A percentile compares a stretch with the other conserved stretches of the same genome.
Evolutionary conservation across 1,284 basidiomycete species (phyloP).

Genomic region (Phaffia rhodozyma): DNA sequence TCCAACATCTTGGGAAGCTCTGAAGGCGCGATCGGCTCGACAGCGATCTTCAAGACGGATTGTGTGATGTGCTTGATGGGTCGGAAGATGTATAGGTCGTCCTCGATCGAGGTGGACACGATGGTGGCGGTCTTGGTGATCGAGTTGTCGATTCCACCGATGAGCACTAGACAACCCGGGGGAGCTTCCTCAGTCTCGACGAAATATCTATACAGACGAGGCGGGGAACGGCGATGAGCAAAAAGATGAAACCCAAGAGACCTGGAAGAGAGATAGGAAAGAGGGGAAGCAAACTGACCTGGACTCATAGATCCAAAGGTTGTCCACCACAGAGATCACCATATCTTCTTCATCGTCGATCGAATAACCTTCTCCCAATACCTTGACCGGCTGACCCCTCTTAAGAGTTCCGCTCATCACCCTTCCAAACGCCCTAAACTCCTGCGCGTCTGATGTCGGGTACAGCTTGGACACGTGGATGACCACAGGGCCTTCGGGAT

Average conservation of each 20-base stretch:
- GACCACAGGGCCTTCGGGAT: slow-evolving; percentile 76
- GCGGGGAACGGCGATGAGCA: not conserved
- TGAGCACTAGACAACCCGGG: slow-evolving; percentile 83
- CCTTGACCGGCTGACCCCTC: slow-evolving; percentile 76
- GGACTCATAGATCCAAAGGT: slow-evolving; percentile 79
- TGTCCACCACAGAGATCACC: slow-evolving; percentile 72
- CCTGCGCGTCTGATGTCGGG: slow-evolving; percentile 87
- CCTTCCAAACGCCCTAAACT: slow-evolving; percentile 90
- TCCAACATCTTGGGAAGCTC: slow-evolving; percentile 98
- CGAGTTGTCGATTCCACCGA: slow-evolving; percentile 85
- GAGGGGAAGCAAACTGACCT: slow-evolving; percentile 42
- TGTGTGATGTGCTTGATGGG: slow-evolving; percentile 94
- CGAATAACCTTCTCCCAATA: slow-evolving; percentile 94
- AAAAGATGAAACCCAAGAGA: slow-evolving; percentile 18
- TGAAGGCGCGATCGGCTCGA: slow-evolving; percentile 93
- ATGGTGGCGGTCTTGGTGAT: slow-evolving; percentile 93
- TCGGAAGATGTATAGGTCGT: slow-evolving; percentile 81
- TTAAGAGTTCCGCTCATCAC: slow-evolving; percentile 82
- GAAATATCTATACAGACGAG: slow-evolving; percentile 52
- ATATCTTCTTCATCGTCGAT: slow-evolving; percentile 98
- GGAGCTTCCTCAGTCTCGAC: slow-evolving; percentile 77
- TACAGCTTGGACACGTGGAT: slow-evolving; percentile 89
- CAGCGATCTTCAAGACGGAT: slow-evolving; percentile 95
- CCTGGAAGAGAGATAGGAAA: not conserved
- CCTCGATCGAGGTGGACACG: slow-evolving; percentile 55